phyloP scores from a whole-genome alignment of 345 rosid species.

The Barbarea vulgaris region DNA sequence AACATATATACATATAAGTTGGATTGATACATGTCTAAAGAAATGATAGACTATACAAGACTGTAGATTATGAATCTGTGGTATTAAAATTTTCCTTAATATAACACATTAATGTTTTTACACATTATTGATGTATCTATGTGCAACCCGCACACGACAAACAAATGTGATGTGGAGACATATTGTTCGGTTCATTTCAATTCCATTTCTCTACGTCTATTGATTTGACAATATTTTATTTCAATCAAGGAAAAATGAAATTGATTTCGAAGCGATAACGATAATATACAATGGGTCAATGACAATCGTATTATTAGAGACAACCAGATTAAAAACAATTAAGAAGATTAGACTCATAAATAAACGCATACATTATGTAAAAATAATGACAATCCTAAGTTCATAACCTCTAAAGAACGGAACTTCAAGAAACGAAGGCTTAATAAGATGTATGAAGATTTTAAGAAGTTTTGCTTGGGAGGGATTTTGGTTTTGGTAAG shows the following conservation, averaged over 20 bases:
- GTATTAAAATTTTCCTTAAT: background rate
- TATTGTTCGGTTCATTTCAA: constrained; percentile 29
- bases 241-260: background rate
- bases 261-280: background rate
- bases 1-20: background rate
- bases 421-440: no score
- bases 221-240: constrained; percentile 24
- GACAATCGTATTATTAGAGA: background rate
- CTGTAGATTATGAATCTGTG: constrained; percentile 19
- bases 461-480: no score
- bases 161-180: constrained; percentile 14
- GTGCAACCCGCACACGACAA: constrained; percentile 21
- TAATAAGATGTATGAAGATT: no score
- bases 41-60: constrained; percentile 16
- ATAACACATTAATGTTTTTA: constrained; percentile 4
- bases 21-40: background rate
- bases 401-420: background rate
- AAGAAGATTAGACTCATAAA: background rate
- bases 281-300: no score
- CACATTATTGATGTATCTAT: constrained; percentile 14
- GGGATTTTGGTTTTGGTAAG: no score
- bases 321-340: background rate
- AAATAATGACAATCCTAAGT: background rate
- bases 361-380: background rate
- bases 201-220: constrained; percentile 3